Conservation (phyloP, 768 basidiomycete genomes). For the Pholiota molesta region DNA sequence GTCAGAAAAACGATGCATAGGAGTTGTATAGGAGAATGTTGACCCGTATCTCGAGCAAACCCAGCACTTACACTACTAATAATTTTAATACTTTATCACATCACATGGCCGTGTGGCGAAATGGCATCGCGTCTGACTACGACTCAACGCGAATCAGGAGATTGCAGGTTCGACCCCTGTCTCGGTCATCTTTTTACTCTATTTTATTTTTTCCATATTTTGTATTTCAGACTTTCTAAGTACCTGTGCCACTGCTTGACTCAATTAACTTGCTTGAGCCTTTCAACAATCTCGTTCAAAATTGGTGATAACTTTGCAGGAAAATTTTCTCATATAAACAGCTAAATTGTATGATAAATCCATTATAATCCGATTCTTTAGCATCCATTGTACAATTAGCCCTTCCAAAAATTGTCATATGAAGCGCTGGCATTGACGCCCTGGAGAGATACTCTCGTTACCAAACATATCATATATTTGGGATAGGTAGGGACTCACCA, state of each 20-base stretch:
- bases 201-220: too few relatives aligned
- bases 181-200: conserved; percentile 63
- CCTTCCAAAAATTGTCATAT: conserved; percentile 40
- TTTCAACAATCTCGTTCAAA: too few relatives aligned
- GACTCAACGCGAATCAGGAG: conserved; percentile 68
- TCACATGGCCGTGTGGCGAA: conserved; percentile 81
- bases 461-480: not conserved
- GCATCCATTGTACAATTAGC: conserved; percentile 18
- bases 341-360: too few relatives aligned
- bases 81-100: too few relatives aligned
- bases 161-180: conserved; percentile 94
- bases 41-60: not conserved
- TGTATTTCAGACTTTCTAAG: too few relatives aligned
- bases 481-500: conserved; percentile 36
- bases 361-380: too few relatives aligned
- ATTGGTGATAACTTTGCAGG: too few relatives aligned
- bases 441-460: conserved; percentile 20
- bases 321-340: too few relatives aligned
- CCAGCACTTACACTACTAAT: too few relatives aligned
- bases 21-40: not conserved
- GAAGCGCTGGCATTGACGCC: conserved; percentile 44
- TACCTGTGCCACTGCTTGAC: too few relatives aligned
- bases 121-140: conserved; percentile 95
- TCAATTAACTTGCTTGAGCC: too few relatives aligned
- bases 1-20: not conserved